A percentile compares a stretch with the other conserved stretches of the same genome.
phyloP scores from a whole-genome alignment of 225 moss, liverwort and hornwort species.

The Polytrichum formosum region DNA sequence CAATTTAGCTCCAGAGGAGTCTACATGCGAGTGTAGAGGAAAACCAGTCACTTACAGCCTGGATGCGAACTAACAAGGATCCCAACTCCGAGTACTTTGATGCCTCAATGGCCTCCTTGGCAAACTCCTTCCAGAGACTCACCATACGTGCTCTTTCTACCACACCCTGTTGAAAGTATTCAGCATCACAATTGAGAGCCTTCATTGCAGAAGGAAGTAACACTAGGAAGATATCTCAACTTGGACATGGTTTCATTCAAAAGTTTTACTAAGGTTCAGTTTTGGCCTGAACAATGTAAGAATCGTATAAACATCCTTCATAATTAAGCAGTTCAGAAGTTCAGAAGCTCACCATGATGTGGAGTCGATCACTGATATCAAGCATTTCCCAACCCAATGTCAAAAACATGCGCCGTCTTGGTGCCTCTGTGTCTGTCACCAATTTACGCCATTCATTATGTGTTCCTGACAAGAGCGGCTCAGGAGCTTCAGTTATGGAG shows the following conservation, averaged over 20 bases:
- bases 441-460: conserved; percentile 58
- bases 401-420: conserved; percentile 77
- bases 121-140: conserved; percentile 85
- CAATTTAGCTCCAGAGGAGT: background rate
- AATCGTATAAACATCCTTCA: background rate
- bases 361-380: conserved; percentile 94
- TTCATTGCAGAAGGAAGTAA: too few species aligned
- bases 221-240: too few species aligned
- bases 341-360: conserved; percentile 56
- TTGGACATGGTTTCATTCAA: too few species aligned
- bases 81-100: conserved; percentile 73
- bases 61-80: conserved; percentile 63
- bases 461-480: conserved; percentile 69
- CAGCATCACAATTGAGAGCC: too few species aligned
- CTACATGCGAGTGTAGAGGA: background rate
- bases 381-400: conserved; percentile 93
- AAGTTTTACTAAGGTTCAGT: too few species aligned
- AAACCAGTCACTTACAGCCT: conserved; percentile 46
- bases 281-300: background rate
- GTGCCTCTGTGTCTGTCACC: conserved; percentile 65
- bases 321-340: background rate
- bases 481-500: conserved; percentile 52
- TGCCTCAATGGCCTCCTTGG: conserved; percentile 79
- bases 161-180: conserved; percentile 63
- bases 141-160: conserved; percentile 71